Evolutionary conservation across 441 rosid species (phyloP).

Genomic region (Gossypium trilobum): DNA sequence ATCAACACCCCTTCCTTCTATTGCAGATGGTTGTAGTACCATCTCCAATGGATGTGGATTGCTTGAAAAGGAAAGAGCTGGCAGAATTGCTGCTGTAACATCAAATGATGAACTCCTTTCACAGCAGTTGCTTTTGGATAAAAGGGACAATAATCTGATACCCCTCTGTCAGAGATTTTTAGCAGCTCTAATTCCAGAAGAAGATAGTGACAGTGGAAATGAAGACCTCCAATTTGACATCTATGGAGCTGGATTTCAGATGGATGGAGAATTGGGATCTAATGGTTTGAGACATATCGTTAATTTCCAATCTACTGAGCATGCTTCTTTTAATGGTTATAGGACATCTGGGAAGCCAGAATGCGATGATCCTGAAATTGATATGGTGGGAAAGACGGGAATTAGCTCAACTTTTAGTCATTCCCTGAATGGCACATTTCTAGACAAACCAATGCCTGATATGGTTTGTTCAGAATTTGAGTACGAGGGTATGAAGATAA

Average conservation of each 20-base stretch:
- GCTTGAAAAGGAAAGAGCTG: slow-evolving; percentile 25
- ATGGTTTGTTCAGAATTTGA: slow-evolving; percentile 42
- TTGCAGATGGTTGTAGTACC: slow-evolving; percentile 22
- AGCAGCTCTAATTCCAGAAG: slow-evolving; percentile 83
- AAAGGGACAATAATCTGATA: slow-evolving; percentile 32
- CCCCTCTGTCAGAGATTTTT: slow-evolving; percentile 71
- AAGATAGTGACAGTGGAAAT: slow-evolving; percentile 37
- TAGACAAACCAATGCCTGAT: slow-evolving; percentile 35
- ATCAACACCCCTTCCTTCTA: slow-evolving; percentile 29
- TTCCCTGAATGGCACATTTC: slow-evolving; percentile 36
- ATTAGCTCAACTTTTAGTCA: slow-evolving; percentile 31
- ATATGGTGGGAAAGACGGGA: slow-evolving; percentile 26
- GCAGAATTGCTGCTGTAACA: slow-evolving; percentile 21
- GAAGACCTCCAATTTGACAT: slow-evolving; percentile 43
- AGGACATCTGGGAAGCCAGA: slow-evolving; percentile 41
- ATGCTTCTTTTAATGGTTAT: slow-evolving; percentile 42
- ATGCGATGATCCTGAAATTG: slow-evolving; percentile 44
- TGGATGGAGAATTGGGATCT: slow-evolving; percentile 50
- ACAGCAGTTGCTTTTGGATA: slow-evolving; percentile 26
- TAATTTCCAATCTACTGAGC: slow-evolving; percentile 31
- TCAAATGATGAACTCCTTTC: slow-evolving; percentile 29
- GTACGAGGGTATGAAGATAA: slow-evolving; percentile 49
- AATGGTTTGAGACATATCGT: slow-evolving; percentile 41
- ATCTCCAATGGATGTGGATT: slow-evolving; percentile 32
- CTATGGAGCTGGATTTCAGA: slow-evolving; percentile 44